A percentile compares a stretch with the other conserved stretches of the same genome.
Evolutionary conservation across 305 asterid genomes (phyloP).

Genomic region (Fraxinus albicans): DNA sequence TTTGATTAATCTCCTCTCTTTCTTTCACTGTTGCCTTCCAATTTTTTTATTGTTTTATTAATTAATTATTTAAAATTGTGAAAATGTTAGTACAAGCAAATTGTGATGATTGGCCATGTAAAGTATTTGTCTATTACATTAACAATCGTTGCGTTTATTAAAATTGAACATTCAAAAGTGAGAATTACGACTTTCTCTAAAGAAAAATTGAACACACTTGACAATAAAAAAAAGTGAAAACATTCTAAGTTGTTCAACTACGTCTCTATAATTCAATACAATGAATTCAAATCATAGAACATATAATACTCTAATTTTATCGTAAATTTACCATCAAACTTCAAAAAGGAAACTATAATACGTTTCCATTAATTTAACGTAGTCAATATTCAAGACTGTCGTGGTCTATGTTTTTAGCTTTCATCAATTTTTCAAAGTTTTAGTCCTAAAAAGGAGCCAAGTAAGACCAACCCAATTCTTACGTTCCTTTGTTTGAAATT

Average conservation of each 20-base stretch:
- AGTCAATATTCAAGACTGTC: constrained; percentile 20
- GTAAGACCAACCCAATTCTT: constrained; percentile 21
- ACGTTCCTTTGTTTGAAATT: constrained; percentile 21
- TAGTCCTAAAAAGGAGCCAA: constrained; percentile 33
- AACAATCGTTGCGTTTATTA: background rate
- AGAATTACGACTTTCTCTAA: background rate
- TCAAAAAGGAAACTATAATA: background rate
- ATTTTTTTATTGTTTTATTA: background rate
- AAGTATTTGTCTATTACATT: background rate
- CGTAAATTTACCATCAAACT: background rate
- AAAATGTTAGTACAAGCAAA: background rate
- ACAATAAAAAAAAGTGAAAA: background rate
- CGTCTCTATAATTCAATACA: background rate
- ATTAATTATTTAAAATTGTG: background rate
- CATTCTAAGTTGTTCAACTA: background rate
- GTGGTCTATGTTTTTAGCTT: constrained; percentile 10
- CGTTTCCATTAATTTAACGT: background rate
- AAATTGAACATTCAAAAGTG: background rate
- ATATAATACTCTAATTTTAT: background rate
- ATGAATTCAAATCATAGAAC: background rate
- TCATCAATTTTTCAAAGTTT: background rate
- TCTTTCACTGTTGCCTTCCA: background rate
- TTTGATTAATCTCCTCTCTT: background rate
- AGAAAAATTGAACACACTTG: background rate
- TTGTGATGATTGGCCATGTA: background rate